Evolutionary conservation across 2,329 filamentous ascomycete genomes (phyloP).

Genomic region (Botrytis pseudocinerea): DNA sequence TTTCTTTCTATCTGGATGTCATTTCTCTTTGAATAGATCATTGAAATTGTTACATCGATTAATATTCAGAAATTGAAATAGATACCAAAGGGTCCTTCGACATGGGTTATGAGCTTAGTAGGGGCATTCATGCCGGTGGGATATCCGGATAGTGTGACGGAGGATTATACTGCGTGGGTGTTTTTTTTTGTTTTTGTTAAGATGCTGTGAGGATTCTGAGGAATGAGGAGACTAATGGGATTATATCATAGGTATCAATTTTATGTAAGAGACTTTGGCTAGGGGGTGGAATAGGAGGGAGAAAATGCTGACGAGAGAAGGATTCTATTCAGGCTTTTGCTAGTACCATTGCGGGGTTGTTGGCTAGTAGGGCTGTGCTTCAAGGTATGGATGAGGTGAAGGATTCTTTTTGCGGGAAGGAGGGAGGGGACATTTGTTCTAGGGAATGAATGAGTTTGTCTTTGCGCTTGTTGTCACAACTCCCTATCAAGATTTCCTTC

Average conservation of each 20-base stretch:
- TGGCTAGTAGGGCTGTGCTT: conserved; percentile 67
- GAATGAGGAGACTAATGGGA: conserved; percentile 13
- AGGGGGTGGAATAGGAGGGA: neutral
- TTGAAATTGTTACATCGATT: neutral
- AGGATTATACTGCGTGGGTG: conserved; percentile 65
- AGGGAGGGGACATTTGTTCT: neutral
- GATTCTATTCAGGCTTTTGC: conserved; percentile 67
- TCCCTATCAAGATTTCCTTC: neutral
- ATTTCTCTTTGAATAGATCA: neutral
- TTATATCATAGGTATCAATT: conserved; percentile 59
- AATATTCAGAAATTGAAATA: conserved; percentile 22
- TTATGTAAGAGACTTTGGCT: conserved; percentile 51
- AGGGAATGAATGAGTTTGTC: neutral
- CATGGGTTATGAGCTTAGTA: conserved; percentile 44
- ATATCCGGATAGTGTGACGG: conserved; percentile 69
- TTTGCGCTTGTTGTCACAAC: neutral
- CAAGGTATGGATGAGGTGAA: conserved; percentile 50
- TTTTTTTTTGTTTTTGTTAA: neutral
- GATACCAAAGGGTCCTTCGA: conserved; percentile 34
- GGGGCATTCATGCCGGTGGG: conserved; percentile 68
- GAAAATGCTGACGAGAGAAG: conserved; percentile 34
- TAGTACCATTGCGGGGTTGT: conserved; percentile 62
- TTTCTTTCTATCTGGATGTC: neutral
- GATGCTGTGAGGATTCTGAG: neutral
- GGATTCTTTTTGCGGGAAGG: neutral